Evolutionary conservation across 1,284 basidiomycete genomes (phyloP).

Genomic region (Microbotryum scabiosae): DNA sequence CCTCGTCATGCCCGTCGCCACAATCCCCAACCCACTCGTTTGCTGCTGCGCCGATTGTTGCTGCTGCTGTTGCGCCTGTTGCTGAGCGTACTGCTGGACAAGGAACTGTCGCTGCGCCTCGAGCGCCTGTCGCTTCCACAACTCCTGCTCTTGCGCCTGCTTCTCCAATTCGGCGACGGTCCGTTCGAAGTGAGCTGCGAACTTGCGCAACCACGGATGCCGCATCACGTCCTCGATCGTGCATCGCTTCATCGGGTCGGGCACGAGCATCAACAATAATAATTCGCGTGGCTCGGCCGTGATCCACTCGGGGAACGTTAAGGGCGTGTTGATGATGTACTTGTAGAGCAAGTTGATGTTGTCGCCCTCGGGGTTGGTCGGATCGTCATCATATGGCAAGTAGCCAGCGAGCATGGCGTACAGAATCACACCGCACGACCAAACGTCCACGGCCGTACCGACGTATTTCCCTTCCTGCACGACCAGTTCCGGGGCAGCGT

Average conservation of each 20-base stretch:
- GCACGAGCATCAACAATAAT: conserved; percentile 76
- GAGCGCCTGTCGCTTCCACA: conserved; percentile 50
- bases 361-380: conserved; percentile 95
- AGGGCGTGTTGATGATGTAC: conserved; percentile 93
- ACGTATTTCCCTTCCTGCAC: conserved; percentile 96
- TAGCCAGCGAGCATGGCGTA: conserved; percentile 99
- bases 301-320: conserved; percentile 90
- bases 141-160: conserved; percentile 72
- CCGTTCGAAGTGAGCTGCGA: conserved; percentile 58
- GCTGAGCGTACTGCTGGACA: conserved; percentile 17
- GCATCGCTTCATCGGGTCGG: conserved; percentile 64
- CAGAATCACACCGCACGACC: conserved; percentile 97
- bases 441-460: conserved; percentile 97
- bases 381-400: conserved; percentile 99
- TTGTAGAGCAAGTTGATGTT: conserved; percentile 99
- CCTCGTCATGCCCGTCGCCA: conserved; percentile 25
- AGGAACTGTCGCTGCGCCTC: conserved; percentile 30
- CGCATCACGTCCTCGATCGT: conserved; percentile 66
- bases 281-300: conserved; percentile 66
- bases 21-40: not conserved
- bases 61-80: conserved; percentile 9
- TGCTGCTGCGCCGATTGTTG: not conserved
- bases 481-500: conserved; percentile 98
- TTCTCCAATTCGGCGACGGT: conserved; percentile 69
- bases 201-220: conserved; percentile 71